Conservation (phyloP, 2,329 filamentous ascomycete genomes). For the Pseudogymnoascus sp. region DNA sequence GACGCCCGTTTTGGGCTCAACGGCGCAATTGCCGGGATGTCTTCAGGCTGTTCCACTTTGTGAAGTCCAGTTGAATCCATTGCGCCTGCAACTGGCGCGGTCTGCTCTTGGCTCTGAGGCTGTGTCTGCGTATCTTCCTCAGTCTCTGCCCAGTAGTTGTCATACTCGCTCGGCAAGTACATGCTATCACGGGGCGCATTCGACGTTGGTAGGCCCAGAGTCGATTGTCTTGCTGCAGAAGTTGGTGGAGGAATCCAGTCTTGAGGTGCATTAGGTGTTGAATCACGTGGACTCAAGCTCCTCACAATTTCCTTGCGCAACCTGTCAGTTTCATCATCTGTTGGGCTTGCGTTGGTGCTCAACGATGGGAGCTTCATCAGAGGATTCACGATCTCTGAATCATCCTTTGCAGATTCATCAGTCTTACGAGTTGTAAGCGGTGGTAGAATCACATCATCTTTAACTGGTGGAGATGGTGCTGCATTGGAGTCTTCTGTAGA, state of each 20-base stretch:
- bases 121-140: conserved; percentile 31
- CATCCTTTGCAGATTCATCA: conserved; percentile 12
- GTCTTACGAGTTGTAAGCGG: conserved; percentile 15
- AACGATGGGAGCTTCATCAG: conserved; percentile 18
- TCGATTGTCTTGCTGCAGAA: conserved; percentile 11
- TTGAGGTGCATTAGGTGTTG: conserved; percentile 22
- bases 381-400: conserved; percentile 10
- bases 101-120: conserved; percentile 6
- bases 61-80: background rate
- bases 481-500: conserved; percentile 29
- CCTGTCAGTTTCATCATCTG: conserved; percentile 58
- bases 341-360: conserved; percentile 18
- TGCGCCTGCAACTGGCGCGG: background rate
- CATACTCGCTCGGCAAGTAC: conserved; percentile 59
- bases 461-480: conserved; percentile 40
- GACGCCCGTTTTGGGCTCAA: conserved; percentile 15
- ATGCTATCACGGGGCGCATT: conserved; percentile 45
- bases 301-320: conserved; percentile 68
- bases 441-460: conserved; percentile 31
- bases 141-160: conserved; percentile 55
- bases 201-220: background rate
- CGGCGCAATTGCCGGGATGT: conserved; percentile 17
- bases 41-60: background rate
- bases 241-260: conserved; percentile 13
- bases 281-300: conserved; percentile 50